Conservation (phyloP, 2,329 filamentous ascomycete genomes). For the Coniella vitis region DNA sequence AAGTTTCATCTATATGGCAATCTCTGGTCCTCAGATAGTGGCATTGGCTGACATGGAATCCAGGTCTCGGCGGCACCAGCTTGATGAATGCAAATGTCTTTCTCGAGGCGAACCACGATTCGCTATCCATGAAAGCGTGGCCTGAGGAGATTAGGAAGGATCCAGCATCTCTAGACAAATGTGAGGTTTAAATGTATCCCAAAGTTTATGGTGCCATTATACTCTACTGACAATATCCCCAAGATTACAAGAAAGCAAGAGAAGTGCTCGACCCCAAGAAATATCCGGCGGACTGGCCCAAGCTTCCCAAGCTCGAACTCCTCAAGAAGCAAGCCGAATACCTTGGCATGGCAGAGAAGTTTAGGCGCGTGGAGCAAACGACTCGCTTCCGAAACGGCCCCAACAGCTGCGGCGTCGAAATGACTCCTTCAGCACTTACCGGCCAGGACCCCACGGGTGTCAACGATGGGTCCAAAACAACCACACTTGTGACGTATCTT, state of each 20-base stretch:
- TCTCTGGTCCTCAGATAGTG: neutral
- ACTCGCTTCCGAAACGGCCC: conserved; percentile 55
- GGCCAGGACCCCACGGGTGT: conserved; percentile 58
- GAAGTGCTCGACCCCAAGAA: conserved; percentile 50
- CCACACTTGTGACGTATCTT: conserved; percentile 59
- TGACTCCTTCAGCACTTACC: conserved; percentile 52
- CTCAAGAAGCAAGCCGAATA: conserved; percentile 49
- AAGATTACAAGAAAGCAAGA: conserved; percentile 51
- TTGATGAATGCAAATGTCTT: conserved; percentile 64
- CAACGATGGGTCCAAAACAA: conserved; percentile 63
- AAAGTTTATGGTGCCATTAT: too few species aligned
- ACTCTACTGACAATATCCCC: neutral
- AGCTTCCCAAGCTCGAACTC: conserved; percentile 50
- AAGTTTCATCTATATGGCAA: conserved; percentile 15
- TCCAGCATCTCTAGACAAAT: conserved; percentile 36
- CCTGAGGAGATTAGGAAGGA: conserved; percentile 47
- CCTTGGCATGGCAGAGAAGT: conserved; percentile 45
- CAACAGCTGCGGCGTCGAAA: conserved; percentile 58
- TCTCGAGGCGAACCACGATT: conserved; percentile 49
- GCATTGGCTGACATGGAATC: neutral
- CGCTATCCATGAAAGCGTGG: conserved; percentile 49
- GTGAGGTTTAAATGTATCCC: conserved; percentile 29
- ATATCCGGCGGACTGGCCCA: conserved; percentile 53
- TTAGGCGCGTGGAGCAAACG: conserved; percentile 52
- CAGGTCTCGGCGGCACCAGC: conserved; percentile 58